Evolutionary conservation across 2,329 filamentous ascomycete genomes (phyloP).

Genomic region (Arthrobotrys entomopaga): DNA sequence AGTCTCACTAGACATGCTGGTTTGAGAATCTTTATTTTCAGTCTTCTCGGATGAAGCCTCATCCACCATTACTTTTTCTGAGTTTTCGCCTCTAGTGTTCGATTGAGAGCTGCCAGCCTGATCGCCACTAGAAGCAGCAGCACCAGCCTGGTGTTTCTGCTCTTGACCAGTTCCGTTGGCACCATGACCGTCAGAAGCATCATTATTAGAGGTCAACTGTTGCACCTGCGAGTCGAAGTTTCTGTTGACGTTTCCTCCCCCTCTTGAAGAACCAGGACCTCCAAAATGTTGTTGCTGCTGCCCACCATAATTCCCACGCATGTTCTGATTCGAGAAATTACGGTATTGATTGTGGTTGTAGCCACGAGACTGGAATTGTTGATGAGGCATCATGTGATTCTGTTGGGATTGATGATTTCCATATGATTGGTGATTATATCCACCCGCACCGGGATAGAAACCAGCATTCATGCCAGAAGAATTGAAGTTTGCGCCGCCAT

Average conservation of each 20-base stretch:
- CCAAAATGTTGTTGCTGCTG: conserved; percentile 47
- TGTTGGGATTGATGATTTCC: conserved; percentile 59
- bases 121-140: conserved; percentile 49
- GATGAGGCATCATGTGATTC: conserved; percentile 56
- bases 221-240: conserved; percentile 47
- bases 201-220: conserved; percentile 33
- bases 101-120: conserved; percentile 8
- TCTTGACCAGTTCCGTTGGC: conserved; percentile 43
- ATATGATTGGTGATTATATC: conserved; percentile 60
- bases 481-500: conserved; percentile 53
- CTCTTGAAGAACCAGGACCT: conserved; percentile 26
- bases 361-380: conserved; percentile 56
- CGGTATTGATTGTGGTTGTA: conserved; percentile 55
- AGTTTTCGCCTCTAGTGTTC: conserved; percentile 37
- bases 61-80: conserved; percentile 48
- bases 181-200: conserved; percentile 41
- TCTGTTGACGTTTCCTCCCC: conserved; percentile 39
- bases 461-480: conserved; percentile 57
- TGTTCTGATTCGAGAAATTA: conserved; percentile 55
- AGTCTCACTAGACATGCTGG: conserved; percentile 53
- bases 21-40: conserved; percentile 42
- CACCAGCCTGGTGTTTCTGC: conserved; percentile 3
- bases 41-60: conserved; percentile 36
- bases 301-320: conserved; percentile 54
- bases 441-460: conserved; percentile 59